Base-by-base conservation (phyloP, 106 monocot genomes). In the Acanthochlamys bracteata region DNA sequence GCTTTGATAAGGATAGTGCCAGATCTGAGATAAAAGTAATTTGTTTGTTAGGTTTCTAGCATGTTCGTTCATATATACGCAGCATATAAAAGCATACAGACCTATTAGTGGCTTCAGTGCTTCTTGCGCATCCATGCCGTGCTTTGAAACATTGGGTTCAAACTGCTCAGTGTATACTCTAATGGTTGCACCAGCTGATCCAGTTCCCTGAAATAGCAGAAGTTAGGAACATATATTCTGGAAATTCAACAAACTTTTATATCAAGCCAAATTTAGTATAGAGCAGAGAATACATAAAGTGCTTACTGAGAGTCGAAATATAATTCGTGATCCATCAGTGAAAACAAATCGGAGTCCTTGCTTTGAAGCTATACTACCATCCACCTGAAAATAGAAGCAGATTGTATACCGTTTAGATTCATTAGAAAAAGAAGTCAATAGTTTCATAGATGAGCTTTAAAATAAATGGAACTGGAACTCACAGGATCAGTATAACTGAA, bases 311-410 rank as follows among this genome's bases (percentile, higher is more conserved):
- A 98, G 66, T 21, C 91, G 87, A 59, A 80, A 98, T 57, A 98
- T 88, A 52, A 98, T 85, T 72, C 91, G 88, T 41, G 98, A 98
- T 33, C 98, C 98, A 66, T 98, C 92, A 21, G 78, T 81, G 54
- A 98, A 98, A 42, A 98, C 85, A 73, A 92, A 89, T 17, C 98
- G 82, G 46, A 91, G 78, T 14, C 98, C 98, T 79, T 98, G 91
- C 59, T 92, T 91, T 0, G 83, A 83, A 70, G 84, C 88, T 54
- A 88, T 69, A 65, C 98, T 98, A 12, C 85, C 88, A 77, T 98
- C 98, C 0, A 98, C 81, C 98, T 98, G 75, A 24, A 22, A 59
- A 66, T 49, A 54, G n/a, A 20, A 51, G 1, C 63, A 9, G 7
- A 52, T 6, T 33, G 33, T 41, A 25, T 12, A 20, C 22, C 10